Evolutionary conservation across 1,139 yeast genomes (phyloP).

Genomic region (Lodderomyces theae): DNA sequence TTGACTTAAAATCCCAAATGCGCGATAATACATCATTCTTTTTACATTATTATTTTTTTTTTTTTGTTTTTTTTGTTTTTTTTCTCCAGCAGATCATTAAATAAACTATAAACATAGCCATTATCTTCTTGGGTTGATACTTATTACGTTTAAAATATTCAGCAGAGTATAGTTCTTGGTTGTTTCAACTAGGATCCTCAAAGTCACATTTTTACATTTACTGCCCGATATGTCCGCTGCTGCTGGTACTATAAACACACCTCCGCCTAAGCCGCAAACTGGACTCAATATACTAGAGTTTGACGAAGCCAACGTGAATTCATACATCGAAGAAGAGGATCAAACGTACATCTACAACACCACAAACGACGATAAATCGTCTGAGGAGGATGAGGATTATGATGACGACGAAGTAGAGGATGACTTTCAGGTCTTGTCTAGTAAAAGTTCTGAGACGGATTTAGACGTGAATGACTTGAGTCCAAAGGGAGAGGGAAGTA

Average conservation of each 20-base stretch:
- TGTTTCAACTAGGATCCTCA: no score
- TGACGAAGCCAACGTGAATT: slow-evolving; percentile 26
- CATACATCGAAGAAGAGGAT: slow-evolving; percentile 41
- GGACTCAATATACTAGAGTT: slow-evolving; percentile 23
- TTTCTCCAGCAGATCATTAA: no score
- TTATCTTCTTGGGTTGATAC: no score
- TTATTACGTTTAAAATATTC: not conserved
- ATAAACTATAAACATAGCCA: no score
- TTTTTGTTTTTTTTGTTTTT: no score
- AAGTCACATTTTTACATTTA: not conserved
- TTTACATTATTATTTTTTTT: no score
- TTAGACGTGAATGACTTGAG: slow-evolving; percentile 6
- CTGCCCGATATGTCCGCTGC: slow-evolving; percentile 1
- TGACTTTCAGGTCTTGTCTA: slow-evolving; percentile 9
- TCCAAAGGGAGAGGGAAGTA: not conserved
- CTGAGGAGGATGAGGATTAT: slow-evolving; percentile 16
- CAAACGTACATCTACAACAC: slow-evolving; percentile 30
- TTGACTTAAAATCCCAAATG: no score
- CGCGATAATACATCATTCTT: no score
- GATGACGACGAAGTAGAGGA: slow-evolving; percentile 14
- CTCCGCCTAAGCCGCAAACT: not conserved
- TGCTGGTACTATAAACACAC: not conserved
- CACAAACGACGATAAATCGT: slow-evolving; percentile 14
- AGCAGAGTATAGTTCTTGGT: no score
- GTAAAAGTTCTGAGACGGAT: slow-evolving; percentile 10